Base-by-base conservation (phyloP, 192 early-diverging fungal genomes). In the Funneliformis geosporum region DNA sequence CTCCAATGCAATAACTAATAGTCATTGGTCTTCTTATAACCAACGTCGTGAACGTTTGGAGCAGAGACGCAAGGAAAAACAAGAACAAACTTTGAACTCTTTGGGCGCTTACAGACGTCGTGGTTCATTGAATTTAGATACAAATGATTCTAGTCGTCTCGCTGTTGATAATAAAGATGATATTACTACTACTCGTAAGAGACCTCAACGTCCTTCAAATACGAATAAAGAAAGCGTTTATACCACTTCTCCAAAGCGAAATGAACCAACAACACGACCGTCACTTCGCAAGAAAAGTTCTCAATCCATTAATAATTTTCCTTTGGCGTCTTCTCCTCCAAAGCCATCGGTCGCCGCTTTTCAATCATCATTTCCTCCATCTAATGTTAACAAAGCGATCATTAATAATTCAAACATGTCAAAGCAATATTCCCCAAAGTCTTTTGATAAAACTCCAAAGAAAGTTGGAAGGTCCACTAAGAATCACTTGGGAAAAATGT, bases 41-140 rank as follows among this genome's bases (percentile, higher is more conserved):
- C 76, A 67, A 68, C 76, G 76, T 68, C 76, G 76, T n/a, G 76
- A 78, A 25, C 76, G 76, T 39, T 55, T 78, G n/a, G 76, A 78
- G 50, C 75, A 73, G 25, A 38, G 76, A 67, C 61, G 76, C 12
- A 75, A 75, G 12, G 73, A 59, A 59, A 78, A 78, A 68, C 55
- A 78, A 21, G 64, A 78, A 50, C 18, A 68, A 25, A 42, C 61
- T 6, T 64, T 40, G 38, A 43, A 64, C 50, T 9, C 18, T 38
- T 68, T 33, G 61, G 40, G 38, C 14, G 40, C 16, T 23, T 50
- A 78, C 10, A 16, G 76, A 8, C 76, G 62, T 55, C 76, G 64
- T 59, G 76, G 64, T 40, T 78, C 73, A 39, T 23, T 40, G 27
- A 40, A 42, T 11, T n/a, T 28, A 75, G 14, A 55, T 12, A 39